A percentile compares a stretch with the other conserved stretches of the same genome.
These are phyloP conservation scores for Crithidia expoeki DNA, from an alignment of 208 protist species.

Conservation along the genomic window DNA sequence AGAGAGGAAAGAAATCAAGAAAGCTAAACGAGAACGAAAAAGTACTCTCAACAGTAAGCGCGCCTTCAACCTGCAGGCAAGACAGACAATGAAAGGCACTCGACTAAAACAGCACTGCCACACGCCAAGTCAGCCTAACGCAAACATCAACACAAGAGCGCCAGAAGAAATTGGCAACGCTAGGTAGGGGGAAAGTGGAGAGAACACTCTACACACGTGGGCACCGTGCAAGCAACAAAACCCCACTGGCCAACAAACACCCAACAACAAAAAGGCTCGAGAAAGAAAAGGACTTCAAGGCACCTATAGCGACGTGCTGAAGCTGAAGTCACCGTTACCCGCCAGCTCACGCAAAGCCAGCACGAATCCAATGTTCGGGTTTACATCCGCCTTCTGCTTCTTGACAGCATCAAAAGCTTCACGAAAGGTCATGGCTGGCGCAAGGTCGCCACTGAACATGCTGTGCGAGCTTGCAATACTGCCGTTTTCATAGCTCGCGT, in stretches of 20 bases:
- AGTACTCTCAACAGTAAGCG: too few species aligned
- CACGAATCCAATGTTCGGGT: conserved; percentile 89
- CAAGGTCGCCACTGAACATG: conserved; percentile 24
- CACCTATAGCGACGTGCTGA: conserved; percentile 36
- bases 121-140: too few species aligned
- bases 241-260: too few species aligned
- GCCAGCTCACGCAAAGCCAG: conserved; percentile 67
- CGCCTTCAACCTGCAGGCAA: too few species aligned
- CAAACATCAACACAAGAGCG: conserved; percentile 11
- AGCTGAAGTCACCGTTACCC: conserved; percentile 36
- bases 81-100: too few species aligned
- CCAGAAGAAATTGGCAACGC: too few species aligned
- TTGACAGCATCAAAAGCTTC: conserved; percentile 77
- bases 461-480: conserved; percentile 10
- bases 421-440: conserved; percentile 55
- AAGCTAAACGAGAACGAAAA: too few species aligned
- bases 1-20: too few species aligned
- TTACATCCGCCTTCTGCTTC: conserved; percentile 63
- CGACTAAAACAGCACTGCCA: too few species aligned
- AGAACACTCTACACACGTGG: too few species aligned
- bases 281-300: not conserved
- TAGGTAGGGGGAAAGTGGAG: too few species aligned
- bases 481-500: conserved; percentile 15
- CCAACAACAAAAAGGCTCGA: not conserved
- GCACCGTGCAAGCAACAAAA: too few species aligned